Evolutionary conservation across 2,329 filamentous ascomycete genomes (phyloP).

Genomic region (Tolypocladium capitatum): DNA sequence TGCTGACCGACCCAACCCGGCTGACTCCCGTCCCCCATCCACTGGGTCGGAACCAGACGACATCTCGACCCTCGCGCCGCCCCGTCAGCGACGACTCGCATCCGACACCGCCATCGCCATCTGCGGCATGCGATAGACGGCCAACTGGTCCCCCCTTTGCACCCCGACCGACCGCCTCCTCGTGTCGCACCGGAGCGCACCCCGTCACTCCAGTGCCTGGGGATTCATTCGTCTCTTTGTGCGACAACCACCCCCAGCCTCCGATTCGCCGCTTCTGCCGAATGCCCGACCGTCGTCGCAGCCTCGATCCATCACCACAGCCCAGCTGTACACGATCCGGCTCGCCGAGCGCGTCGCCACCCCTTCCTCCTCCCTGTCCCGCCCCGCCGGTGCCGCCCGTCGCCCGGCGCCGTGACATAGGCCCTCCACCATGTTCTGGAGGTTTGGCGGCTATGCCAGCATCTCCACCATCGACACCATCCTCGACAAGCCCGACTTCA

Average conservation of each 20-base stretch:
- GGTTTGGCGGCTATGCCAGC: slow-evolving; percentile 97
- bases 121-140: not conserved
- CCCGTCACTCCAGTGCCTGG: not conserved
- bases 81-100: not conserved
- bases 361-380: slow-evolving; percentile 7
- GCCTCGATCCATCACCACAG: slow-evolving; percentile 1
- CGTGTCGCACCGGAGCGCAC: not conserved
- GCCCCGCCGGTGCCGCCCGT: slow-evolving; percentile 16
- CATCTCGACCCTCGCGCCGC: not conserved
- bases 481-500: slow-evolving; percentile 92
- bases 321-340: slow-evolving; percentile 7
- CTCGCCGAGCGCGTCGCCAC: slow-evolving; percentile 3
- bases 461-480: slow-evolving; percentile 93
- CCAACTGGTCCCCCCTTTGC: not conserved
- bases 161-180: not conserved
- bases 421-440: slow-evolving; percentile 85
- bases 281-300: slow-evolving; percentile 1
- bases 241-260: not conserved
- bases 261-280: not conserved
- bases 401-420: slow-evolving; percentile 19
- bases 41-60: not conserved
- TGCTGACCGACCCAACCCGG: not conserved
- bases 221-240: slow-evolving; percentile 1
- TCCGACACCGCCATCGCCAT: not conserved
- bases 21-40: not conserved